Percentiles rank a stretch among this genome's conserved stretches.
Evolutionary conservation across 371 early-diverging fungal species (phyloP).

Genomic region (Lichtheimia corymbifera): DNA sequence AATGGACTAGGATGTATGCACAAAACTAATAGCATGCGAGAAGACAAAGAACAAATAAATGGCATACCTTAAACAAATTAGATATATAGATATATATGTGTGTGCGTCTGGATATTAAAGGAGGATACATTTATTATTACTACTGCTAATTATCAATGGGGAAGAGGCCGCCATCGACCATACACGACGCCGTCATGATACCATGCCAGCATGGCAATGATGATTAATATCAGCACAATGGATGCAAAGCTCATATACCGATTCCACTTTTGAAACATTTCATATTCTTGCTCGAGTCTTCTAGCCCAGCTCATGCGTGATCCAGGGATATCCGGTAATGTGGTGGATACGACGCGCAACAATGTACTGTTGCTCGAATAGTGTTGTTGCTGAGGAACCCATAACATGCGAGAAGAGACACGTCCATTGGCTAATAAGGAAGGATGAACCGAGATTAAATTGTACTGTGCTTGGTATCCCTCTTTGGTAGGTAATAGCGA

Average conservation of each 20-base stretch:
- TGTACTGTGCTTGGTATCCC: background rate
- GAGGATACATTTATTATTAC: too few relatives aligned
- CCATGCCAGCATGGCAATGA: conserved; percentile 28
- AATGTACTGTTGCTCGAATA: background rate
- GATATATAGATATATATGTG: too few relatives aligned
- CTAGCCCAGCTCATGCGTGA: background rate
- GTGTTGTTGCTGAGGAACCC: conserved; percentile 10
- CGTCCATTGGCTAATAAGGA: conserved; percentile 38
- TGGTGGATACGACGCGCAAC: background rate
- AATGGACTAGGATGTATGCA: conserved; percentile 26
- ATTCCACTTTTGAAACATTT: conserved; percentile 31
- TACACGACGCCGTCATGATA: conserved; percentile 17
- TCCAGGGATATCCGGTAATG: background rate
- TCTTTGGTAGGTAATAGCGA: background rate
- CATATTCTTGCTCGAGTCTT: conserved; percentile 10
- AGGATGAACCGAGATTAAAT: conserved; percentile 25
- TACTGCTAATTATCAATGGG: too few relatives aligned
- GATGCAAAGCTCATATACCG: conserved; percentile 31
- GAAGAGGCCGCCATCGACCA: too few relatives aligned
- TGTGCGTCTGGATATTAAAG: too few relatives aligned
- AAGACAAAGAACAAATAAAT: too few relatives aligned
- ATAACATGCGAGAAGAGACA: conserved; percentile 15
- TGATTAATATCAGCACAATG: conserved; percentile 16
- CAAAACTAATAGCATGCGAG: conserved; percentile 9
- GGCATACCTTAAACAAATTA: too few relatives aligned